Evolutionary conservation across 2,329 filamentous ascomycete genomes (phyloP), one percentile per base, ranked within the genome.

Genomic region (Penicillium sumatraense): DNA sequence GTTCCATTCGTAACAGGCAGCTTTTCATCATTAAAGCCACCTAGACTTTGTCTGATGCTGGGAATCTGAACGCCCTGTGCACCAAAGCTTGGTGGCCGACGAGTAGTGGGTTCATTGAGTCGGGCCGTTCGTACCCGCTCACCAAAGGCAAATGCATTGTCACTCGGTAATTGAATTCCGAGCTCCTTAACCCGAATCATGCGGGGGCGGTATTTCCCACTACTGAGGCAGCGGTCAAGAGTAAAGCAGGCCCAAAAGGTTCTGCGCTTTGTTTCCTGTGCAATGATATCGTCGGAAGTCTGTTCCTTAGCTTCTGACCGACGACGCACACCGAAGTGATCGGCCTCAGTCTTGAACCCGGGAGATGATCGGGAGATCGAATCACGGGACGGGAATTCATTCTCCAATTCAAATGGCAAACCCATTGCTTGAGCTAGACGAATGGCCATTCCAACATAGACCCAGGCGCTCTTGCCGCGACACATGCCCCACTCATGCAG

Each of bases 231-330:
- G 3, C 81, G 76, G 66, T 85, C 83, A 64, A 85, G 72, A 47
- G 83, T 80, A 63, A 82, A 84, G 60, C 82, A 84, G 49, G 80
- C 81, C 82, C 83, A 85, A 58, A 84, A 83, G 0, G 81, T 84
- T 5, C 83, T 78, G 14, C 83, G 77, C 56, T 78, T 75, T 3
- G 80, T 80, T 63, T 86, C 83, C 56, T 81, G 80, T 14, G 78
- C 70, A 45, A 85, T 81, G 45, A 83, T 79, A 31, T 76, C 76
- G 52, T 84, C 80, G 3, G 65, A 72, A 3, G 61, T 74, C 51
- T 69, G 70, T 23, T 75, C 74, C 36, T 67, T 72, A n/a, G 63
- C 61, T n/a, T 73, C 73, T 9, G 59, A 54, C 1, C 72, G 69
- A 11, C 69, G 65, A 13, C 66, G 44, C 13, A 76, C 13, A 6